Base-by-base conservation (phyloP, 2,329 filamentous ascomycete genomes). In the Colletotrichum lupini region DNA sequence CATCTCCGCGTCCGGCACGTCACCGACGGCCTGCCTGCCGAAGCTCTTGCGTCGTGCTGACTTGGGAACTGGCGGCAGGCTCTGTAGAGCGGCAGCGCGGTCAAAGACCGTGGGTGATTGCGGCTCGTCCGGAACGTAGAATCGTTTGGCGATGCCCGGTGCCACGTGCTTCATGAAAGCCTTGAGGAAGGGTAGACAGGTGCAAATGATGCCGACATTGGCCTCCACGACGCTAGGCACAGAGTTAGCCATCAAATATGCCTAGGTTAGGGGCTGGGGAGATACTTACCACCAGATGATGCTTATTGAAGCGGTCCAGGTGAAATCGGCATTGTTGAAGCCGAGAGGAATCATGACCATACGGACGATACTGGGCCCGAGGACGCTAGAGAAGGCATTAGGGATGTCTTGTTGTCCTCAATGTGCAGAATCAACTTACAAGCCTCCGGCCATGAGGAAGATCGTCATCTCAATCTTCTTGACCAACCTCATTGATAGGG, bases 381-480 rank as follows among this genome's bases (percentile, higher is more conserved):
- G 61, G 24, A 73, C 73, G 28, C 73, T 75, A 42, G 2, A 3
- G 7, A 9, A 24, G n/a, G 16, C 16, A 56, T 71, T n/a, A 73
- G 49, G 5, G 9, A 19, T 7, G n/a, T 5, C 12, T 8, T 24
- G n/a, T 8, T 1, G 4, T 22, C 1, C 9, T 3, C 3, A 1
- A 1, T 46, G 14, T n/a, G 24, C 14, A 16, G 6, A 1, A 12
- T 53, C 24, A 19, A 60, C 68, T 68, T 24, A 74, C 72, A 74
- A 74, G 49, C 72, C 72, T 8, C 72, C 72, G n/a, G 68, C 68
- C 72, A 74, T 74, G 22, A 74, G 53, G 19, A 74, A 73, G 1
- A 74, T 53, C 9, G 55, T 72, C 68, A 74, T 72, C 35, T 68
- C 72, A 19, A 73, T 73, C n/a, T 74, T 74, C 49, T 74, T 73